A percentile compares a stretch with the other conserved stretches of the same genome.
phyloP scores from a whole-genome alignment of 139 green algal species.

The Ettlia oleoabundans region DNA sequence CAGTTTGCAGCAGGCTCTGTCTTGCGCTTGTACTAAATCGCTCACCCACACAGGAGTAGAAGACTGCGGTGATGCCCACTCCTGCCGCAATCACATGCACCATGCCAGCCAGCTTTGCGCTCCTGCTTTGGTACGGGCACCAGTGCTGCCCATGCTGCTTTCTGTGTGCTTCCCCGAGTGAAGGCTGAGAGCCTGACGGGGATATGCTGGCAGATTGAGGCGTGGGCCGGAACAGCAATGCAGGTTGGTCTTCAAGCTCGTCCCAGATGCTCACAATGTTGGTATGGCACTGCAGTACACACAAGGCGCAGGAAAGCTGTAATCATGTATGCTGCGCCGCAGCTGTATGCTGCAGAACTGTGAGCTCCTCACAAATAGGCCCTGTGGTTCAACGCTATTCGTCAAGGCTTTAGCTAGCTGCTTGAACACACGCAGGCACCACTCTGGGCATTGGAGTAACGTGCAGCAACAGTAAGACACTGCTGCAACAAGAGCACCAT shows the following conservation, averaged over 20 bases:
- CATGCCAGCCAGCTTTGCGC: constrained; percentile 66
- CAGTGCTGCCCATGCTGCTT: no score
- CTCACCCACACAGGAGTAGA: constrained; percentile 63
- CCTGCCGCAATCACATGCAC: constrained; percentile 25
- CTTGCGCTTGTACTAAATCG: not conserved
- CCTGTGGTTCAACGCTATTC: no score
- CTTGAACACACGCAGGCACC: no score
- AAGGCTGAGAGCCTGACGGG: not conserved
- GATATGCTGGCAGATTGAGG: no score
- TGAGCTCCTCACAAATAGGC: no score
- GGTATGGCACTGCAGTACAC: constrained; percentile 25
- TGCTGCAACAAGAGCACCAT: no score
- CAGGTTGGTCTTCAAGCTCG: not conserved
- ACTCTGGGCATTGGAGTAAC: not conserved
- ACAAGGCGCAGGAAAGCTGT: not conserved
- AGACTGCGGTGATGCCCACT: constrained; percentile 39
- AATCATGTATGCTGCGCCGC: no score
- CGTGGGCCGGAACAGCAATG: no score
- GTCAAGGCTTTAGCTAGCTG: no score
- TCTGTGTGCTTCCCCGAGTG: not conserved
- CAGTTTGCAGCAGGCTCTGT: no score
- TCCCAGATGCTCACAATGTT: constrained; percentile 15
- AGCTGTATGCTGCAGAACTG: no score
- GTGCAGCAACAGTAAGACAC: not conserved
- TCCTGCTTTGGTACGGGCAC: not conserved